A percentile compares a stretch with the other conserved stretches of the same genome.
Conservation (phyloP, 257 asterid genomes). For the Solanum bulbocastanum region DNA sequence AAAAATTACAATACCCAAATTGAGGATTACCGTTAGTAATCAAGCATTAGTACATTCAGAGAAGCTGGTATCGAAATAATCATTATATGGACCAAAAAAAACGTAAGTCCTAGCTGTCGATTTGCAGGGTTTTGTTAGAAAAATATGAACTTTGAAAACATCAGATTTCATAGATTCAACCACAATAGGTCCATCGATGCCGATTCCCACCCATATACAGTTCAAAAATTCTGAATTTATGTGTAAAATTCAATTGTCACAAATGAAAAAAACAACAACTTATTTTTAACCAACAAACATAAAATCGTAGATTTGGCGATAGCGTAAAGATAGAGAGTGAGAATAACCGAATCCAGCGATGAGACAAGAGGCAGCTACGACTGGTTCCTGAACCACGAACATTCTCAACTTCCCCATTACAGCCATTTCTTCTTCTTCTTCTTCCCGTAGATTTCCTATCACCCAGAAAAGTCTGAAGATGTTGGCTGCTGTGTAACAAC, state of each 20-base stretch:
- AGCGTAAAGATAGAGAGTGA: neutral
- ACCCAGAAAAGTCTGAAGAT: neutral
- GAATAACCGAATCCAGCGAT: slow-evolving; percentile 75
- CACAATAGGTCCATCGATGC: neutral
- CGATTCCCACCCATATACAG: neutral
- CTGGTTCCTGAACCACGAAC: slow-evolving; percentile 81
- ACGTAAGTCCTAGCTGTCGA: neutral
- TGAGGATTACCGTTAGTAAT: neutral
- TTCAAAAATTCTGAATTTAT: neutral
- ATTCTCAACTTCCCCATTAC: slow-evolving; percentile 68
- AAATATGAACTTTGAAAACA: neutral
- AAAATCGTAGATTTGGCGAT: neutral
- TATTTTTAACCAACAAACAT: neutral
- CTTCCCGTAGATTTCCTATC: neutral
- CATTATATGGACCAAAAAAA: neutral
- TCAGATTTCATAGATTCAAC: neutral
- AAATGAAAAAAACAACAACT: neutral
- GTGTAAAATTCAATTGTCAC: neutral
- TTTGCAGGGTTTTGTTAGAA: neutral
- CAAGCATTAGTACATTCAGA: neutral
- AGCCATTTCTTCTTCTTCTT: slow-evolving; percentile 29
- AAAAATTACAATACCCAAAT: neutral
- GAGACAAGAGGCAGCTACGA: slow-evolving; percentile 77
- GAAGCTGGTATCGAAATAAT: neutral
- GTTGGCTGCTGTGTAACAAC: neutral